Conservation (phyloP, 2,329 filamentous ascomycete genomes). For the Microdochium bolleyi region DNA sequence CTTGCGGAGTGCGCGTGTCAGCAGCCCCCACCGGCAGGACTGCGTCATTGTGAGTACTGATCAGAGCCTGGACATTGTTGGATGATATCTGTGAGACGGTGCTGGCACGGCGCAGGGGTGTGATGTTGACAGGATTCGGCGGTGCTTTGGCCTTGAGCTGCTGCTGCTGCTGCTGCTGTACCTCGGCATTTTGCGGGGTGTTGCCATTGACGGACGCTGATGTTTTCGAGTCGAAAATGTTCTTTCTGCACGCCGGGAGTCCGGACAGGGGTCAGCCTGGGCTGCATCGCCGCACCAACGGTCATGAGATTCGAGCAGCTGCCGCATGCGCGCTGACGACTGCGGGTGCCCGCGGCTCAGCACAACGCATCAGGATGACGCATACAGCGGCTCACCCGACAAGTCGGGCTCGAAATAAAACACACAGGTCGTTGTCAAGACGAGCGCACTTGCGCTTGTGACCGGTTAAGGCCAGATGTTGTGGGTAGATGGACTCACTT, state of each 20-base stretch:
- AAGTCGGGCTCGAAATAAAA: too few species aligned
- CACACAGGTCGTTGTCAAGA: too few species aligned
- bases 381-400: too few species aligned
- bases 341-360: background rate
- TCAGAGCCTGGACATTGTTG: slow-evolving; percentile 1
- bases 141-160: slow-evolving; percentile 23
- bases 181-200: slow-evolving; percentile 32
- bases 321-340: background rate
- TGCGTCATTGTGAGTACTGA: slow-evolving; percentile 9
- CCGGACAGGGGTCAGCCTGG: slow-evolving; percentile 15
- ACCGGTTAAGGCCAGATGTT: too few species aligned
- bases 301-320: background rate
- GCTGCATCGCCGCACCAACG: slow-evolving; percentile 4
- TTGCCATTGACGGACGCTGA: slow-evolving; percentile 10
- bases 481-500: slow-evolving; percentile 58
- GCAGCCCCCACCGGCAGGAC: slow-evolving; percentile 8
- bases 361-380: background rate
- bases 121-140: slow-evolving; percentile 23
- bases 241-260: slow-evolving; percentile 16
- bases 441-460: too few species aligned
- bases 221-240: slow-evolving; percentile 17
- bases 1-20: background rate
- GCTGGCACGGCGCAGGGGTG: slow-evolving; percentile 16
- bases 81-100: slow-evolving; percentile 14
- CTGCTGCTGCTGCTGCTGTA: slow-evolving; percentile 25